Evolutionary conservation across 2,329 filamentous ascomycete species (phyloP), one percentile per base, ranked within the genome.

Genomic region (Colletotrichum neosansevieriae): DNA sequence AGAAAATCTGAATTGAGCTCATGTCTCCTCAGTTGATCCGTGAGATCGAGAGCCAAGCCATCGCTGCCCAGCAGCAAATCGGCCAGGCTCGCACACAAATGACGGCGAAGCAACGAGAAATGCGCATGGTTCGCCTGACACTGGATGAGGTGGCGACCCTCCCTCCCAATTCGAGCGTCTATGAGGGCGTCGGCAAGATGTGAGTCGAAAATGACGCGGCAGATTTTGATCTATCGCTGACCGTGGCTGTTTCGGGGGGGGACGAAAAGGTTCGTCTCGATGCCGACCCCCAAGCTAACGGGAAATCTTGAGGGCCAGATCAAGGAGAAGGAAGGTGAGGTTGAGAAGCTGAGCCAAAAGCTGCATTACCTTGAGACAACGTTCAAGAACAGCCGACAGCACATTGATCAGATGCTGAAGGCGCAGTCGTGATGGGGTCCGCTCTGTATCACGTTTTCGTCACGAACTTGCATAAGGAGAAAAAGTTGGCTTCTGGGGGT

Each of bases 121-220:
- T 92, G 76, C 93, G 96, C 50, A 89, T 98, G 81, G 86, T 97
- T 47, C 92, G 97, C 79, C 84, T 99, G 72, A 98, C 95, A 2
- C 87, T 91, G 40, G 93, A 87, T 71, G 96, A 99, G 80, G 85
- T 98, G 57, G 87, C 89, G n/a, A 86, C 88, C 6, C 81, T 99
- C 69, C 91, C 94, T 4, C 78, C 87, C 17, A 88, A 91, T 54
- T 96, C 94, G 0, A 91, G 91, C 36, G 89, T 97, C 32, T 99
- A 98, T 75, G 95, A 98, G 81, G 95, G 95, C 6, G 92, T 98
- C 11, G 96, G 96, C 58, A 99, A 98, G 83, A 98, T 99, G 96
- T 98, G 80, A 75, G 90, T 81, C 21, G 21, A 17, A 63, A 58
- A 44, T 49, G 15, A 19, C 6, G 24, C n/a, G 40, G 47, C 29